Percentiles rank a stretch among this genome's conserved stretches.
Evolutionary conservation across 2,329 filamentous ascomycete genomes (phyloP).

Genomic region (Stagonosporopsis vannaccii): DNA sequence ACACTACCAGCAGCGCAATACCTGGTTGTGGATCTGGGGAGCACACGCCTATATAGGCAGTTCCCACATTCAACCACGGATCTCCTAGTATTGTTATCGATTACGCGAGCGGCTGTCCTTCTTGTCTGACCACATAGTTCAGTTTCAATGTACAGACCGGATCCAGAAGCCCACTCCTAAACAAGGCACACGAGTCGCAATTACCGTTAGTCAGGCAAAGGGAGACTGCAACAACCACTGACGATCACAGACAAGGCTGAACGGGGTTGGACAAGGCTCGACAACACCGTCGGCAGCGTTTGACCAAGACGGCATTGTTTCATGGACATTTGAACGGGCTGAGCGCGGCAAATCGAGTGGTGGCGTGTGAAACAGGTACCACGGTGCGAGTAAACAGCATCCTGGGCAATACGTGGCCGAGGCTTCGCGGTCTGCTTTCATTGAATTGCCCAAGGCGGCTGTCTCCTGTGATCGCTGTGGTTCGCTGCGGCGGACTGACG

Average conservation of each 20-base stretch:
- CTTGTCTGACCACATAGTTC: conserved; percentile 19
- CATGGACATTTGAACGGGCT: conserved; percentile 39
- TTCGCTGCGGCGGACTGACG: conserved; percentile 20
- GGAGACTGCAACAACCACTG: conserved; percentile 16
- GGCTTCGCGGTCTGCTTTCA: conserved; percentile 12
- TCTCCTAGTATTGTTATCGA: conserved; percentile 1
- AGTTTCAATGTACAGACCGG: conserved; percentile 27
- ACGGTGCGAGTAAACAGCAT: conserved; percentile 13
- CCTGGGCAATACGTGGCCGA: conserved; percentile 22
- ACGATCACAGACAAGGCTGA: conserved; percentile 24
- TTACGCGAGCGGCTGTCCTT: conserved; percentile 9
- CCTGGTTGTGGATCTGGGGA: conserved; percentile 19
- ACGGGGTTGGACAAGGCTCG: conserved; percentile 13
- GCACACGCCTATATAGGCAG: conserved; percentile 17
- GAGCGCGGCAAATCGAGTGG: conserved; percentile 11
- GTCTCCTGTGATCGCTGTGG: conserved; percentile 14
- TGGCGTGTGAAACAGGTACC: conserved; percentile 37
- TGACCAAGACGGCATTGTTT: conserved; percentile 37
- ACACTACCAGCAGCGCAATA: conserved; percentile 28
- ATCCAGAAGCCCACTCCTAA: conserved; percentile 29
- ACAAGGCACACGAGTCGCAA: conserved; percentile 21
- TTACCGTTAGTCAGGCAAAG: conserved; percentile 8
- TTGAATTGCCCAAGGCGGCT: conserved; percentile 12
- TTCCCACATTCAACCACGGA: neutral
- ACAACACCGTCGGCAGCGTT: conserved; percentile 19